Conservation (phyloP, 176 grass and related monocot genomes). For the Oryza coarctata region DNA sequence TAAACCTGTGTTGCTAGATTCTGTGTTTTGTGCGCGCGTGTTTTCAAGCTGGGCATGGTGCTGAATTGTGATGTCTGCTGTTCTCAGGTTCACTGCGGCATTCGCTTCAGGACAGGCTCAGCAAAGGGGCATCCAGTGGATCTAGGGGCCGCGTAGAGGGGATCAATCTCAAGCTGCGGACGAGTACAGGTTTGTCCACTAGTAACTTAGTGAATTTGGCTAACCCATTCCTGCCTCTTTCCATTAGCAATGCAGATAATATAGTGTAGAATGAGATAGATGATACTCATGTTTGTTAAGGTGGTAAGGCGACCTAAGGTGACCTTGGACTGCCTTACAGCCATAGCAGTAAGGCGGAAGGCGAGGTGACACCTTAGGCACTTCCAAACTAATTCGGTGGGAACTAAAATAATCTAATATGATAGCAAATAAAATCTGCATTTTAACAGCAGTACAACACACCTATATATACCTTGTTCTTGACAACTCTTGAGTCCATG, state of each 20-base stretch:
- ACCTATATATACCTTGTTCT: too few species aligned
- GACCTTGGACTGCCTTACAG: too few species aligned
- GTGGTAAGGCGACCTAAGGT: too few species aligned
- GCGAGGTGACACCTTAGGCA: too few species aligned
- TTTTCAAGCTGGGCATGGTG: not conserved
- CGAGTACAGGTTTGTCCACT: slow-evolving; percentile 67
- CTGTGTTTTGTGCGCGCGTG: not conserved
- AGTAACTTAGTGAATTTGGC: not conserved
- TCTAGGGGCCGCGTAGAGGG: slow-evolving; percentile 58
- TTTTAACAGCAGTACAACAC: too few species aligned
- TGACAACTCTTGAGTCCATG: too few species aligned
- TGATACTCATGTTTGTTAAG: not conserved
- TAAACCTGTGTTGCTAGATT: not conserved
- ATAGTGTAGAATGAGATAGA: not conserved
- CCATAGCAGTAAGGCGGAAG: too few species aligned
- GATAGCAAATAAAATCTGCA: too few species aligned
- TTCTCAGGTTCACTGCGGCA: slow-evolving; percentile 69
- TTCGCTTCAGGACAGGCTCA: slow-evolving; percentile 87
- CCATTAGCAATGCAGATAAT: slow-evolving; percentile 16
- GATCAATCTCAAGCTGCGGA: slow-evolving; percentile 69
- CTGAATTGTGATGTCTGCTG: not conserved
- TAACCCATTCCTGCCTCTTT: not conserved
- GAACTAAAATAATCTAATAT: too few species aligned
- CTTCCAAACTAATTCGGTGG: too few species aligned
- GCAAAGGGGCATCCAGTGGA: slow-evolving; percentile 58